Base-by-base conservation (phyloP, 108 stramenopile species). In the Cyclotella cryptica region DNA sequence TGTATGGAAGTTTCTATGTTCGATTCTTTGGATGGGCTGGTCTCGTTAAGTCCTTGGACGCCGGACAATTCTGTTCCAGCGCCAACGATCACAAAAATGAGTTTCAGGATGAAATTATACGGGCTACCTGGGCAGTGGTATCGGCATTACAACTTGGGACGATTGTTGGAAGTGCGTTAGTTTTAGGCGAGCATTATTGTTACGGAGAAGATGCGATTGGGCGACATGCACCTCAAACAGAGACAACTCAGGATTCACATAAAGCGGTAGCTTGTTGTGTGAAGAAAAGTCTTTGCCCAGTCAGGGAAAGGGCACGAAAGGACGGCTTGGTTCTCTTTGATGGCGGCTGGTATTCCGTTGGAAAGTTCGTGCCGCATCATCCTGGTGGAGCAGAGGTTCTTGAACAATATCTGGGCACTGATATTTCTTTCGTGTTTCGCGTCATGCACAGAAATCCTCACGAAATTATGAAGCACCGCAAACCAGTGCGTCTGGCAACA, bases 381-480 rank as follows among this genome's bases (percentile, higher is more conserved):
- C 74, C 74, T 10, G 74, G 74, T 11, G 74, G 74, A 45, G 49
- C 63, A 12, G 74, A 74, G 39, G 28, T 74, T 18, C 28, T 74
- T 19, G 14, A 66, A 24, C 74, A 74, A 66, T 66, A 74, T 55
- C 64, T 74, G 17, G 74, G 74, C 39, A 55, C 74, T 13, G 74
- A 74, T 19, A 66, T 74, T 21, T 65, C 74, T 14, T 54, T 65
- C 18, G 74, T 66, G 5, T 65, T 74, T 55, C 74, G 64, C 44
- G 74, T 65, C 0, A 74, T 74, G 74, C 74, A 74, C 46, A 43
- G 74, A 29, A 44, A 74, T 55, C 74, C 74, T 65, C n/a, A 42
- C 5, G 13, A 42, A 35, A 74, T 74, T 21, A 66, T 74, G 74
- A 74, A 74, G 29, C 47, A 65, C 55, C 74, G 74, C 52, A 74